Evolutionary conservation across 75 land plant species (phyloP), one percentile per base, ranked within the genome.

Genomic region (Cryptomeria japonica): DNA sequence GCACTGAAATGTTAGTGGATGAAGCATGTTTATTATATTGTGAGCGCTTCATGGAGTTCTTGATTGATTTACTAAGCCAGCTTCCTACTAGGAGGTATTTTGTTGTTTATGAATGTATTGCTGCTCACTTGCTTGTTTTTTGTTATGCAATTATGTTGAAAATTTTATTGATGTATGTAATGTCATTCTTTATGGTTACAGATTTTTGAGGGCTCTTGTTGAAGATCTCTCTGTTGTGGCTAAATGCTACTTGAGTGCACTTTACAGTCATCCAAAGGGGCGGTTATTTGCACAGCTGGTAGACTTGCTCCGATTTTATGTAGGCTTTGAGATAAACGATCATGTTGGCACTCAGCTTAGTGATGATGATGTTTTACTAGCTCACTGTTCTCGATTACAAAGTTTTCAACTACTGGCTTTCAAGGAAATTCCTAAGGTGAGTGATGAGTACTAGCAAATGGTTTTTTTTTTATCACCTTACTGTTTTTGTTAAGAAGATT

Each of bases 31-130:
- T 94, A 14, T 87, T 98, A 75, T 98, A 95, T 75, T 98, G 99
- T 91, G 99, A 97, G 91, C 94, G 99, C 34, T 98, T 98, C 87
- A 92, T 97, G 92, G 99, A 98, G 83, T 96, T 98, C 84, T 90
- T 98, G 82, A 98, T 98, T 92, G 99, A 98, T 90, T 87, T 97
- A 32, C 85, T 98, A 83, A 98, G 99, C 86, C 99, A 98, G 88
- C 92, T 97, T 80, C 99, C 99, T 16, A 98, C 99, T 19, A 91
- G 99, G 84, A 96, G 99, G 98, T 97, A 93, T 18, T 47, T 58
- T 78, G 77, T 38, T 85, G 86, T 46, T 9, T 46, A 82, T 3
- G 28, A 25, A n/a, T 22, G 36, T 85, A n/a, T 16, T 16, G 28
- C 22, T n/a, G 8, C 3, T 12, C 13, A 31, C 3, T 75, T 75